Conservation (phyloP, 1,284 basidiomycete species). For the Flammula alnicola region DNA sequence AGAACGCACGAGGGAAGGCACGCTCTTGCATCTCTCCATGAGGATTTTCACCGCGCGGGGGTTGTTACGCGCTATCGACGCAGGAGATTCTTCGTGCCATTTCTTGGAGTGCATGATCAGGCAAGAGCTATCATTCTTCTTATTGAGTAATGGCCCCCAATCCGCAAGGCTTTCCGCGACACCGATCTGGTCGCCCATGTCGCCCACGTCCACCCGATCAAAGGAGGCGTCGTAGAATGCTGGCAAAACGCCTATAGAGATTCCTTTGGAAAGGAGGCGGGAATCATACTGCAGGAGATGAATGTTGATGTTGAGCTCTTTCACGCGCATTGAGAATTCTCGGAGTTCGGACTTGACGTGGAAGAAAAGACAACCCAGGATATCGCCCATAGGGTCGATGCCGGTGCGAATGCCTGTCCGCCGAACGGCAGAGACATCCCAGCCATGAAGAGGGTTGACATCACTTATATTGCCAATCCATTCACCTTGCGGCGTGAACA, state of each 20-base stretch:
- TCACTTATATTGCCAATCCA: constrained; percentile 39
- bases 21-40: constrained; percentile 34
- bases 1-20: constrained; percentile 31
- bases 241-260: constrained; percentile 41
- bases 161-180: constrained; percentile 38
- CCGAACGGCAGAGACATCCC: constrained; percentile 39
- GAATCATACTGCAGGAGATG: constrained; percentile 46
- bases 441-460: constrained; percentile 42
- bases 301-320: constrained; percentile 42
- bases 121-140: constrained; percentile 35
- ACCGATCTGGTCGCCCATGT: constrained; percentile 40
- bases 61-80: constrained; percentile 35
- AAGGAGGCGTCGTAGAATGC: constrained; percentile 41
- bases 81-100: constrained; percentile 36
- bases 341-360: constrained; percentile 46
- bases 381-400: constrained; percentile 39
- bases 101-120: constrained; percentile 43
- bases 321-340: constrained; percentile 43
- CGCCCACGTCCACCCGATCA: constrained; percentile 43
- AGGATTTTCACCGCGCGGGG: constrained; percentile 36
- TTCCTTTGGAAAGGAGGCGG: constrained; percentile 41
- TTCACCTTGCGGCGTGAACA: constrained; percentile 42
- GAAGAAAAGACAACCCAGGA: constrained; percentile 49
- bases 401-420: constrained; percentile 36
- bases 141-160: constrained; percentile 44